A percentile compares a stretch with the other conserved stretches of the same genome.
These are phyloP conservation scores for Ganoderma sp. DNA, from an alignment of 1,284 basidiomycete genomes.

Conservation along the genomic window DNA sequence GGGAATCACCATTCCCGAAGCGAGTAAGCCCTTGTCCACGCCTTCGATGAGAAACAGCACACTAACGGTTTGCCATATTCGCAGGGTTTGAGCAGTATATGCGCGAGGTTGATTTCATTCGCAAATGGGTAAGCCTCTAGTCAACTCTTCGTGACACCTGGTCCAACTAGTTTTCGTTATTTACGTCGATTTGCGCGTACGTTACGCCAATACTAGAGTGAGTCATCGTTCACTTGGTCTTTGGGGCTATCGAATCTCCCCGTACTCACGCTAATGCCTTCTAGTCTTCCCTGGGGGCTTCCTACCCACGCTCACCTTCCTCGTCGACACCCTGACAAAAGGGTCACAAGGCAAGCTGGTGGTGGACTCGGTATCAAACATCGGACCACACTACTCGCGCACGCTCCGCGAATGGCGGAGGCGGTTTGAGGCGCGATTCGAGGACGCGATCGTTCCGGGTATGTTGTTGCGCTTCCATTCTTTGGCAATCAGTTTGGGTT, in stretches of 20 bases:
- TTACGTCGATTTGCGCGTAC: not conserved
- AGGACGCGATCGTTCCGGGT: slow-evolving; percentile 62
- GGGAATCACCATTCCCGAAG: slow-evolving; percentile 82
- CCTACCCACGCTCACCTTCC: slow-evolving; percentile 70
- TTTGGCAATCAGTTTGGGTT: not conserved
- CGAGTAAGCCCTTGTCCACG: slow-evolving; percentile 49
- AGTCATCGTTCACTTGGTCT: not conserved
- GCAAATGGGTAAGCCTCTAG: slow-evolving; percentile 67
- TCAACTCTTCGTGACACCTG: slow-evolving; percentile 19
- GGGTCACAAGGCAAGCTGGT: slow-evolving; percentile 67
- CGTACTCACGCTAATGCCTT: not conserved
- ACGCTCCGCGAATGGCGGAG: slow-evolving; percentile 84
- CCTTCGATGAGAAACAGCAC: not conserved
- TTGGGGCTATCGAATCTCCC: not conserved
- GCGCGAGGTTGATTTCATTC: slow-evolving; percentile 75
- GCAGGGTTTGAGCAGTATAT: slow-evolving; percentile 63
- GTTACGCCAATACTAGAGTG: slow-evolving; percentile 12
- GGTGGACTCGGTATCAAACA: slow-evolving; percentile 78
- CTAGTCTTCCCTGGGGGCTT: slow-evolving; percentile 82
- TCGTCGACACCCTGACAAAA: slow-evolving; percentile 59
- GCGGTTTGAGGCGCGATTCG: slow-evolving; percentile 71
- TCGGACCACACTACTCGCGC: slow-evolving; percentile 82
- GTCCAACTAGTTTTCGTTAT: slow-evolving; percentile 30
- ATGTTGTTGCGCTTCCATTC: slow-evolving; percentile 6
- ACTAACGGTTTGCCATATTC: not conserved